Conservation (phyloP, 805 yeast species). For the Priceomyces medius region DNA sequence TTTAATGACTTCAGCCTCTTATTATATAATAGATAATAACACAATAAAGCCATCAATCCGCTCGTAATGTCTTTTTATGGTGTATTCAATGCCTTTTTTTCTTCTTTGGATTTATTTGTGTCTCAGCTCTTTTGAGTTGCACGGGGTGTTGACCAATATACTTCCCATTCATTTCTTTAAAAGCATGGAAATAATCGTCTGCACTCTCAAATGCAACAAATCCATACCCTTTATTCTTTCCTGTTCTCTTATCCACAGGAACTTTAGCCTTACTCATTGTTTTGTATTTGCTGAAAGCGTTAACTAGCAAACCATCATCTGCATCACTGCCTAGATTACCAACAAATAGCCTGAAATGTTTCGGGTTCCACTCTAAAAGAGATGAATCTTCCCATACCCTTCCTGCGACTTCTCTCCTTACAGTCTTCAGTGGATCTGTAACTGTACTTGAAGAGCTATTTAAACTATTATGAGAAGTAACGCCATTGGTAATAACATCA, state of each 20-base stretch:
- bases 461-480: constrained; percentile 19
- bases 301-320: constrained; percentile 51
- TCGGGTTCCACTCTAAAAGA: constrained; percentile 64
- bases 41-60: no score
- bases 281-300: constrained; percentile 53
- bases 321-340: constrained; percentile 74
- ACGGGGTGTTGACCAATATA: constrained; percentile 75
- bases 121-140: constrained; percentile 61
- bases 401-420: constrained; percentile 46
- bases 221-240: constrained; percentile 65
- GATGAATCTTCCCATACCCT: constrained; percentile 48
- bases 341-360: constrained; percentile 68
- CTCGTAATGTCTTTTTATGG: no score
- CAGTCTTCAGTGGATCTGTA: constrained; percentile 22
- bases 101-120: constrained; percentile 23
- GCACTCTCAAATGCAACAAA: constrained; percentile 67
- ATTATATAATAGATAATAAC: no score
- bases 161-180: constrained; percentile 74
- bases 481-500: constrained; percentile 15
- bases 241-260: constrained; percentile 49
- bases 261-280: constrained; percentile 60
- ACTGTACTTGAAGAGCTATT: constrained; percentile 6
- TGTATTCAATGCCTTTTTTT: constrained; percentile 6
- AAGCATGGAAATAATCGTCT: constrained; percentile 67
- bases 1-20: no score